phyloP scores from a whole-genome alignment of 2,329 filamentous ascomycete genomes.

The Trichoderma arundinaceum region DNA sequence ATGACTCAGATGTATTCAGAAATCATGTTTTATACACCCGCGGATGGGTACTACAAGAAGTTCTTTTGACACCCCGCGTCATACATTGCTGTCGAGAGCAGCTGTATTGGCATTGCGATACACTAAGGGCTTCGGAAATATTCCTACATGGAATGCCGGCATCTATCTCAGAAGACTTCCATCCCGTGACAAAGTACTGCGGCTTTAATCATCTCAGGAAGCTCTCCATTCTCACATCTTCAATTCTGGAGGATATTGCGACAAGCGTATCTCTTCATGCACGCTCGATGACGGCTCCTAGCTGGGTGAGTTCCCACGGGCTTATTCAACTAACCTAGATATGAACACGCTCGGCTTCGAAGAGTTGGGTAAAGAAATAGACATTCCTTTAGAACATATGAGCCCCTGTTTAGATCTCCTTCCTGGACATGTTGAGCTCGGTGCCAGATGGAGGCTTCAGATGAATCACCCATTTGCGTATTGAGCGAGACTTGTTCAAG shows the following conservation, averaged over 20 bases:
- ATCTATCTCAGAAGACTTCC: not conserved
- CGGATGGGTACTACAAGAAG: not conserved
- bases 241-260: not conserved
- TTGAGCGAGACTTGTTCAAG: not conserved
- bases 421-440: not conserved
- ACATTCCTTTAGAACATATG: not conserved
- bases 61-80: not conserved
- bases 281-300: not conserved
- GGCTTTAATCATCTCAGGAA: not conserved
- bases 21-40: not conserved
- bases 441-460: not conserved
- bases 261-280: not conserved
- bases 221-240: not conserved
- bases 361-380: not conserved
- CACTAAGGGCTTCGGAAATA: not conserved
- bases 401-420: not conserved
- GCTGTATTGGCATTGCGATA: conserved; percentile 1
- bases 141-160: not conserved
- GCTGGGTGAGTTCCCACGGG: not conserved
- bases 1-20: not conserved
- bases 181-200: not conserved
- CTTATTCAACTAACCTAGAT: not conserved
- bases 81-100: not conserved
- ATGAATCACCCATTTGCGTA: not conserved
- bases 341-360: not conserved